A percentile compares a stretch with the other conserved stretches of the same genome.
phyloP scores from a whole-genome alignment of 768 basidiomycete genomes.

The Tephrocybe sp. region DNA sequence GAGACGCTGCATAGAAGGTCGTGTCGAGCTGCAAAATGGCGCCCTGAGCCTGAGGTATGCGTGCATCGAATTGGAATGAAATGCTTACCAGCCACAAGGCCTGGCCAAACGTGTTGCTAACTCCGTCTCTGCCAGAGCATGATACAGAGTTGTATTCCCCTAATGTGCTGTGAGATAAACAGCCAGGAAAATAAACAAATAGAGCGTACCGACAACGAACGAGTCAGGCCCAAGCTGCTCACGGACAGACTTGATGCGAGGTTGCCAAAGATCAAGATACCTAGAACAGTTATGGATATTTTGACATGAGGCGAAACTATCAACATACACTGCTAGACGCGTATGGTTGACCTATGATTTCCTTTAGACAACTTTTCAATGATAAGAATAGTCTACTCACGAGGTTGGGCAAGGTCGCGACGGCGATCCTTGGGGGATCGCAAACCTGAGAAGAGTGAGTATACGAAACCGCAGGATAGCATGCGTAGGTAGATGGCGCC shows the following conservation, averaged over 20 bases:
- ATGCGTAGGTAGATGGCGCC: constrained; percentile 19
- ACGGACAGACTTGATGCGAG: constrained; percentile 45
- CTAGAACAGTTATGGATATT: constrained; percentile 22
- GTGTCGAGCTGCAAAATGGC: constrained; percentile 37
- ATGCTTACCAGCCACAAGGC: constrained; percentile 45
- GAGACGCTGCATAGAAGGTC: constrained; percentile 44
- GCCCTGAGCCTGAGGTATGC: not conserved
- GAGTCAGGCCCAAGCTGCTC: constrained; percentile 44
- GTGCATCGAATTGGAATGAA: not conserved
- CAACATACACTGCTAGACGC: constrained; percentile 42
- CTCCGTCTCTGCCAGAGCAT: constrained; percentile 46
- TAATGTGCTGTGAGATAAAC: constrained; percentile 10
- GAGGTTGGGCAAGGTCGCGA: constrained; percentile 49
- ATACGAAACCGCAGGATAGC: not conserved
- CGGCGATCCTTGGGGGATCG: constrained; percentile 38
- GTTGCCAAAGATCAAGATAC: constrained; percentile 56
- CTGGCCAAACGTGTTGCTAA: constrained; percentile 55
- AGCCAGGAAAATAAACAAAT: not conserved
- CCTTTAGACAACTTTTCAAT: not conserved
- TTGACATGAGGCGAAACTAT: not conserved
- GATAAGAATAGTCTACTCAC: constrained; percentile 23
- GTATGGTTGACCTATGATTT: constrained; percentile 49
- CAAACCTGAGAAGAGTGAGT: constrained; percentile 28
- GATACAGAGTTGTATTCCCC: constrained; percentile 58
- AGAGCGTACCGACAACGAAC: constrained; percentile 42